A percentile compares a stretch with the other conserved stretches of the same genome.
Conservation (phyloP, 2,329 filamentous ascomycete species). For the Alternaria consortialis region DNA sequence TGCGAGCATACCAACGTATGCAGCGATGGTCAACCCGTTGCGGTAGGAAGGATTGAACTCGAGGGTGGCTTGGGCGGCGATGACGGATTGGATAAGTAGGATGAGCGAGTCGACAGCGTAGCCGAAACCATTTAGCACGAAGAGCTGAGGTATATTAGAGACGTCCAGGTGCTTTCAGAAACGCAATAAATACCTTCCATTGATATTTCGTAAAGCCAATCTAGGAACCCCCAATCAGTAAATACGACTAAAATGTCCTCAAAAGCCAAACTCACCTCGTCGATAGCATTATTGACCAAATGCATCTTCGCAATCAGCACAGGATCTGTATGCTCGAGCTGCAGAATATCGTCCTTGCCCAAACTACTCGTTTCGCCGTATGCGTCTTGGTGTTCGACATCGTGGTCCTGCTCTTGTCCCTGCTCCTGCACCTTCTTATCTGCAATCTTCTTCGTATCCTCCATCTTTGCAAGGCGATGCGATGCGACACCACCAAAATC, state of each 20-base stretch:
- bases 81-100: slow-evolving; percentile 69
- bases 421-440: slow-evolving; percentile 12
- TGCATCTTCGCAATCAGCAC: slow-evolving; percentile 73
- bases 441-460: background rate
- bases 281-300: slow-evolving; percentile 67
- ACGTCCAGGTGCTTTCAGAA: background rate
- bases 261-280: slow-evolving; percentile 6
- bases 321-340: slow-evolving; percentile 66
- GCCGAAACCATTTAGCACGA: slow-evolving; percentile 69
- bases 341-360: slow-evolving; percentile 62
- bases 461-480: slow-evolving; percentile 2
- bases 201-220: slow-evolving; percentile 16
- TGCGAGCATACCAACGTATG: slow-evolving; percentile 66
- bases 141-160: slow-evolving; percentile 50
- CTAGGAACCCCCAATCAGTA: background rate
- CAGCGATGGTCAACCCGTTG: slow-evolving; percentile 68
- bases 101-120: slow-evolving; percentile 67
- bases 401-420: slow-evolving; percentile 17
- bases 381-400: slow-evolving; percentile 8
- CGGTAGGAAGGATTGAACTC: slow-evolving; percentile 67
- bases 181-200: slow-evolving; percentile 56
- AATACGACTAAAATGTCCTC: slow-evolving; percentile 47
- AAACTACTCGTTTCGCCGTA: slow-evolving; percentile 22
- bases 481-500: background rate
- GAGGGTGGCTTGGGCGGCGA: slow-evolving; percentile 64